Evolutionary conservation across 2,329 filamentous ascomycete species (phyloP).

Genomic region (Lomentospora prolificans): DNA sequence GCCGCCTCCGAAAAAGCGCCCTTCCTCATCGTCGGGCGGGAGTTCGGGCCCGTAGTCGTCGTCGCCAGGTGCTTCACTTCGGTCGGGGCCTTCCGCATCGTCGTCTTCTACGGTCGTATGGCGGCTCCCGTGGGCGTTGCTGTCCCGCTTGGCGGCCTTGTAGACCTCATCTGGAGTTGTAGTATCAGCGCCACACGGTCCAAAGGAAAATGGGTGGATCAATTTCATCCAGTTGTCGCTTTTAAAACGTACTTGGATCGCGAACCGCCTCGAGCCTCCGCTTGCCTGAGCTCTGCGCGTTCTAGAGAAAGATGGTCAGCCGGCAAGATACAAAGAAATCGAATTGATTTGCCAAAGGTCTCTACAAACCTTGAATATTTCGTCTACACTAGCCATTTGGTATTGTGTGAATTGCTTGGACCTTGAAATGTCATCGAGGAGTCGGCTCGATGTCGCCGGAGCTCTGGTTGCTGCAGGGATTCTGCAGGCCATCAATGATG

Average conservation of each 20-base stretch:
- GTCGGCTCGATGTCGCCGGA: too few relatives aligned
- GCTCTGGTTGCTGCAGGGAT: too few relatives aligned
- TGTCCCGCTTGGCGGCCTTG: conserved; percentile 47
- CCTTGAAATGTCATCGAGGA: too few relatives aligned
- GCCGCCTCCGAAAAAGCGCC: conserved; percentile 90
- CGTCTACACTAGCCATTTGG: conserved; percentile 47
- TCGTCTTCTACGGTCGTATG: conserved; percentile 31
- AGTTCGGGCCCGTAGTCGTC: conserved; percentile 35
- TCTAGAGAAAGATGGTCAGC: background rate
- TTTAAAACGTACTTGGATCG: conserved; percentile 50
- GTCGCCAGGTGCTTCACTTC: conserved; percentile 32
- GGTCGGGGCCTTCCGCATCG: conserved; percentile 28
- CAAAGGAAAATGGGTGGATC: background rate
- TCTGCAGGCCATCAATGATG: too few relatives aligned
- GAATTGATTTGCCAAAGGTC: background rate
- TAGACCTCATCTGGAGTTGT: conserved; percentile 45
- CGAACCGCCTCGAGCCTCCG: conserved; percentile 52
- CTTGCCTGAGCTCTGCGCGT: conserved; percentile 32
- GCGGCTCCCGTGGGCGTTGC: conserved; percentile 32
- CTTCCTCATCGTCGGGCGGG: conserved; percentile 56
- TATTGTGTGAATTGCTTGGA: conserved; percentile 18
- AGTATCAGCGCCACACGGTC: background rate
- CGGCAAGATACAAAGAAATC: background rate
- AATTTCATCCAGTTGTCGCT: too few relatives aligned
- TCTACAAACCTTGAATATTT: conserved; percentile 41